These are phyloP conservation scores for Aspergillus steynii DNA, from an alignment of 495 filamentous ascomycete genomes.

Conservation along the genomic window DNA sequence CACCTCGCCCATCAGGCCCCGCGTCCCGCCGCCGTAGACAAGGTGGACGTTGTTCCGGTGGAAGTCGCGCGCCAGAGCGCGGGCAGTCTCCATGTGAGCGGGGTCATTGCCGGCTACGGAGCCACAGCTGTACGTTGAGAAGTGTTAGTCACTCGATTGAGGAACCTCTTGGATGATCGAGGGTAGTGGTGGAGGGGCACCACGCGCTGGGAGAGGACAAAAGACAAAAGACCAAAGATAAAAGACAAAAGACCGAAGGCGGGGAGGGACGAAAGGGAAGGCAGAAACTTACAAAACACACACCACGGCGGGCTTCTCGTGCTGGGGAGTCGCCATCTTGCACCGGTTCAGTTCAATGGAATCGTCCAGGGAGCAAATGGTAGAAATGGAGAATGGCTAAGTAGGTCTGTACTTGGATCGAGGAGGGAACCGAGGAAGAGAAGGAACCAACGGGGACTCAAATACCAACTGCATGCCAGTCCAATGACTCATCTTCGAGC, in stretches of 20 bases:
- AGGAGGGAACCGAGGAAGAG: neutral
- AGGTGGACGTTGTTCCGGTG: constrained; percentile 72
- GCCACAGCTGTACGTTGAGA: constrained; percentile 58
- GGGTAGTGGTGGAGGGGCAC: constrained; percentile 5
- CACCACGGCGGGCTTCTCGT: constrained; percentile 59
- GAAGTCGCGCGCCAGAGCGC: constrained; percentile 71
- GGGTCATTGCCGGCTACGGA: constrained; percentile 69
- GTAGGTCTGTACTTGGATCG: neutral
- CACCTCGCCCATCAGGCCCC: constrained; percentile 92
- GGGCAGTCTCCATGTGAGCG: constrained; percentile 71
- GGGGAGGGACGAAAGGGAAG: neutral
- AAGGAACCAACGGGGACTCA: neutral
- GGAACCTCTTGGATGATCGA: neutral
- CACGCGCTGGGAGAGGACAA: too few relatives aligned
- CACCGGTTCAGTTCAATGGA: too few relatives aligned
- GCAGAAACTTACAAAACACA: constrained; percentile 71
- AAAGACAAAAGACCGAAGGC: neutral
- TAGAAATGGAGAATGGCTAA: neutral
- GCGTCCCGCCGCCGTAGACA: constrained; percentile 93
- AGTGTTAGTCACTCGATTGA: neutral
- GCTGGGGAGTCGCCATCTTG: constrained; percentile 35
- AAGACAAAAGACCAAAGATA: too few relatives aligned
- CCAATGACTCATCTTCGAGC: neutral
- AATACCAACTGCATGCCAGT: neutral
- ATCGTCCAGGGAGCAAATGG: too few relatives aligned